Base-by-base conservation (phyloP, 2,329 filamentous ascomycete species). In the Ophiostoma pallidulum region DNA sequence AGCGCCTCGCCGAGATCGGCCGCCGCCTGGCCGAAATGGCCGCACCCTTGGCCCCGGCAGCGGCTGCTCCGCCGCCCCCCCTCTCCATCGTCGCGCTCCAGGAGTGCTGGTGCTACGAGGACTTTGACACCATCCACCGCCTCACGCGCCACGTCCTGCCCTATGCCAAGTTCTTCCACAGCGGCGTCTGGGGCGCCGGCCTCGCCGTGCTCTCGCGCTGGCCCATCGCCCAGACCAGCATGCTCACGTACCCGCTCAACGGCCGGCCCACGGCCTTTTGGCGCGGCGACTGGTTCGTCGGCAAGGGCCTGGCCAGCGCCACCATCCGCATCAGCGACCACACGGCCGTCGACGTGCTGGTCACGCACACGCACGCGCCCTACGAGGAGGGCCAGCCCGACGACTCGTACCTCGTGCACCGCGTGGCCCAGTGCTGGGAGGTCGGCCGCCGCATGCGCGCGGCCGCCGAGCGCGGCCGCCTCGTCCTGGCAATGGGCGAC, bases 211-310 rank as follows among this genome's bases (percentile, higher is more conserved):
- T 97, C 41, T 94, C 87, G 41, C 78, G 80, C 72, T 97, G 89
- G 88, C 90, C 91, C 19, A 89, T 98, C 54, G 83, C 87, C 58
- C 86, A 94, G 68, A 90, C 83, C 64, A 81, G 75, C 59, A 94
- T 97, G 88, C 75, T 80, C 56, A 74, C 73, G 4, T 98, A 96
- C 62, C 80, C 88, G n/a, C 74, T 98, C 45, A 96, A 95, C 63
- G 92, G 92, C 16, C 78, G 91, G 16, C 92, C 92, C 6, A 91
- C 89, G 9, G 91, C 91, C 4, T 95, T 97, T 66, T 96, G 84
- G 68, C 75, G 91, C 51, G 92, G 92, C 10, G 91, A 97, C 64
- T 97, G 91, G 88, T 97, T 82, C 60, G 90, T 96, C 9, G 92
- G 92, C 0, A 97, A 97, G 63, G 92, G 92, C 14, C 81, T 97